Evolutionary conservation across 495 filamentous ascomycete genomes (phyloP).

Genomic region (Podospora fimiseda): DNA sequence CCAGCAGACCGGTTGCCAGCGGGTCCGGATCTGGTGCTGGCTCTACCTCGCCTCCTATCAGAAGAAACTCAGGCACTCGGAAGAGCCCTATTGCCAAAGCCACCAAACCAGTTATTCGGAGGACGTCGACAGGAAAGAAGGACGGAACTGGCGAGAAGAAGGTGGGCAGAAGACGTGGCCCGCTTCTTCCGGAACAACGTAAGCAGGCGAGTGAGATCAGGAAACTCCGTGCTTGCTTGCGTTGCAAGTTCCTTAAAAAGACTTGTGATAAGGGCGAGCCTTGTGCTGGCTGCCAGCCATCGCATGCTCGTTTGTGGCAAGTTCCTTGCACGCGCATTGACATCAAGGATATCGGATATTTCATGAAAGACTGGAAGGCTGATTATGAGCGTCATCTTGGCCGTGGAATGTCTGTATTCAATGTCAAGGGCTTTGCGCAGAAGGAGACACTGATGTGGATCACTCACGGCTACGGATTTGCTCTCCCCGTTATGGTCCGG

Average conservation of each 20-base stretch:
- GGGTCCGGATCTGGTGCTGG: slow-evolving; percentile 56
- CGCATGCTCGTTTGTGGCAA: slow-evolving; percentile 88
- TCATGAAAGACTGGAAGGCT: slow-evolving; percentile 97
- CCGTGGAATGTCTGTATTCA: slow-evolving; percentile 79
- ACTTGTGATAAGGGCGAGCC: slow-evolving; percentile 94
- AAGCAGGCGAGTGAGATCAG: slow-evolving; percentile 92
- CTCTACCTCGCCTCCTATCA: slow-evolving; percentile 56
- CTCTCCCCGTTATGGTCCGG: slow-evolving; percentile 79
- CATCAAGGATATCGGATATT: slow-evolving; percentile 93
- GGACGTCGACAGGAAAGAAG: slow-evolving; percentile 70
- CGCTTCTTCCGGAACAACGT: slow-evolving; percentile 84
- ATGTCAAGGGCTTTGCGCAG: slow-evolving; percentile 85
- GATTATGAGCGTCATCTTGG: slow-evolving; percentile 86
- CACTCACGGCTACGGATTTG: slow-evolving; percentile 84
- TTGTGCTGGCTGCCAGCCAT: slow-evolving; percentile 85
- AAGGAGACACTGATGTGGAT: slow-evolving; percentile 74
- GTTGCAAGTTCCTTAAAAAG: slow-evolving; percentile 98
- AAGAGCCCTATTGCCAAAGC: slow-evolving; percentile 77
- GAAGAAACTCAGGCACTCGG: slow-evolving; percentile 56
- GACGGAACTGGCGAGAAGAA: slow-evolving; percentile 71
- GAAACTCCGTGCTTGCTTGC: slow-evolving; percentile 82
- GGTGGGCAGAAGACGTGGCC: slow-evolving; percentile 77
- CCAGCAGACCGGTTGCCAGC: slow-evolving; percentile 48
- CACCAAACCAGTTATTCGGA: slow-evolving; percentile 71
- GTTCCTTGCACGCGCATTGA: slow-evolving; percentile 93